Evolutionary conservation across 176 grass and related monocot species (phyloP).

Genomic region (Oryza longistaminata): DNA sequence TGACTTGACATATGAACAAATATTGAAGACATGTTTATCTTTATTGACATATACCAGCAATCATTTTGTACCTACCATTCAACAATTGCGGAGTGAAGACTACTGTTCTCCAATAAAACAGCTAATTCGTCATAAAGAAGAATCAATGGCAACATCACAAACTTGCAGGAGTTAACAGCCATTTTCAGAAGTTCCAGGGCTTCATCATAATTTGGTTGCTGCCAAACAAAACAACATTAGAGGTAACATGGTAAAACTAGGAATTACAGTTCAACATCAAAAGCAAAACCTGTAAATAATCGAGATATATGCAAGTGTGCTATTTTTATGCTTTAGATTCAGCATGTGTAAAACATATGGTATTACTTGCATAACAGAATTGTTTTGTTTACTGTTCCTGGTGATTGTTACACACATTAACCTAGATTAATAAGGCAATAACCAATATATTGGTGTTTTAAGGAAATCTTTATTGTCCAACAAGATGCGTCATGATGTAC

Average conservation of each 20-base stretch:
- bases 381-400: background rate
- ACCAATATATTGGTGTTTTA: conserved; percentile 2
- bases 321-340: conserved; percentile 21
- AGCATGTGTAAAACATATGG: conserved; percentile 16
- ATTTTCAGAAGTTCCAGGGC: conserved; percentile 76
- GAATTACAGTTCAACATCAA: conserved; percentile 13
- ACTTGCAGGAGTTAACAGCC: conserved; percentile 81
- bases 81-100: conserved; percentile 61
- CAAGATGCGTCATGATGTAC: conserved; percentile 3
- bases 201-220: conserved; percentile 79
- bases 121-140: conserved; percentile 85
- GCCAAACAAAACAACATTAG: conserved; percentile 36
- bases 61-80: conserved; percentile 64
- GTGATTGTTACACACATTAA: conserved; percentile 4
- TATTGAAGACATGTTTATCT: background rate
- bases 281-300: background rate
- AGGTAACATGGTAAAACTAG: background rate
- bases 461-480: background rate
- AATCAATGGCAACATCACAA: conserved; percentile 60
- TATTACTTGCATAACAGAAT: background rate
- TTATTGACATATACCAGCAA: conserved; percentile 5
- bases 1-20: background rate
- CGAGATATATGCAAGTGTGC: background rate
- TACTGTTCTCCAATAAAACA: conserved; percentile 60
- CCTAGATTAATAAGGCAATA: background rate